Evolutionary conservation across 495 filamentous ascomycete species (phyloP).

Genomic region (Penicillium riverlandense): DNA sequence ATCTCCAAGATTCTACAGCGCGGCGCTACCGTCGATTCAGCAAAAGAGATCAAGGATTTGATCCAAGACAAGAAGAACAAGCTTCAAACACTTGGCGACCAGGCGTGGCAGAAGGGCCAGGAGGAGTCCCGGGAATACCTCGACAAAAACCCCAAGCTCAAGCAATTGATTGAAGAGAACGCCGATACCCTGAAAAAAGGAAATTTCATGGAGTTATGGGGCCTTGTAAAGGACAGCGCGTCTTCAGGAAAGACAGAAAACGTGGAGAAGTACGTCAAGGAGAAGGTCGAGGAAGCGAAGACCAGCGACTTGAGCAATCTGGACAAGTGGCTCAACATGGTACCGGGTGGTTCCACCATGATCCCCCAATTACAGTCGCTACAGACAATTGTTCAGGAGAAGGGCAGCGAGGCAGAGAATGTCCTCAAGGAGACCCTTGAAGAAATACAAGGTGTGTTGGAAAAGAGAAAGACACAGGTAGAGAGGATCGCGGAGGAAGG

Average conservation of each 20-base stretch:
- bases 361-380: constrained; percentile 48
- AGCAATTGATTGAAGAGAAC: constrained; percentile 57
- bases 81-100: constrained; percentile 52
- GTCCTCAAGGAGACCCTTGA: constrained; percentile 52
- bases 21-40: constrained; percentile 41
- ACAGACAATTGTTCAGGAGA: constrained; percentile 46
- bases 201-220: constrained; percentile 46
- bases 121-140: constrained; percentile 55
- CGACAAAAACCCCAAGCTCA: constrained; percentile 60
- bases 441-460: constrained; percentile 39
- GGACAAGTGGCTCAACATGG: constrained; percentile 43
- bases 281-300: constrained; percentile 47
- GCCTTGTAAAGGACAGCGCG: constrained; percentile 46
- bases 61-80: constrained; percentile 59
- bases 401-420: constrained; percentile 53
- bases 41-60: constrained; percentile 47
- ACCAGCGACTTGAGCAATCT: constrained; percentile 27
- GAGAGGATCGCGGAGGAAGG: constrained; percentile 33
- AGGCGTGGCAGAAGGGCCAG: constrained; percentile 56
- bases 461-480: constrained; percentile 35
- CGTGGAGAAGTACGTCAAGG: constrained; percentile 51
- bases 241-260: constrained; percentile 46
- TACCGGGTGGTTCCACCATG: constrained; percentile 48
- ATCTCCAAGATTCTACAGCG: constrained; percentile 46
- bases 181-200: constrained; percentile 51